phyloP scores from a whole-genome alignment of 768 basidiomycete species.

The Pulveroboletus sp. region DNA sequence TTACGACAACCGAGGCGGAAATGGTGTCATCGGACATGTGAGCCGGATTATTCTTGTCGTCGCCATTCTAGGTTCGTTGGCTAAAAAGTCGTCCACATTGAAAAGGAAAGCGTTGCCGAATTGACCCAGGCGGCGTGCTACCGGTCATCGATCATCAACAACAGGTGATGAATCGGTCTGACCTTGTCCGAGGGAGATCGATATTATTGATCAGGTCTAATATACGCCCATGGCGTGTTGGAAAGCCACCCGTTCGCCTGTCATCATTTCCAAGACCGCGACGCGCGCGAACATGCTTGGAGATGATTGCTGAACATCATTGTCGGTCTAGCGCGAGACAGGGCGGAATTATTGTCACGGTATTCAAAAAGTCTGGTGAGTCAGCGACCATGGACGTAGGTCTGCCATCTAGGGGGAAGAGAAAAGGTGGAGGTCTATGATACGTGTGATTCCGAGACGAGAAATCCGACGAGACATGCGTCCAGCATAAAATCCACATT shows the following conservation, averaged over 20 bases:
- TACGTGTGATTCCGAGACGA: constrained; percentile 63
- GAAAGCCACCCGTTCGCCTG: too few relatives aligned
- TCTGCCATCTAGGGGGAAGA: background rate
- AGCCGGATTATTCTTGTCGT: constrained; percentile 10
- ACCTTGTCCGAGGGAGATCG: too few relatives aligned
- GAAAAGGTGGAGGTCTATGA: constrained; percentile 23
- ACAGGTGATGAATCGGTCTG: too few relatives aligned
- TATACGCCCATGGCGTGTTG: too few relatives aligned
- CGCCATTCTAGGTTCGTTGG: constrained; percentile 5
- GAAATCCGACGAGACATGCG: constrained; percentile 84
- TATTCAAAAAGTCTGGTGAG: background rate
- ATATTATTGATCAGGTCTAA: too few relatives aligned
- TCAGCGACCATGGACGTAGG: background rate
- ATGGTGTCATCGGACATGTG: constrained; percentile 25
- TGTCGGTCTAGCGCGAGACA: too few relatives aligned
- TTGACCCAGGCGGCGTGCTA: too few relatives aligned
- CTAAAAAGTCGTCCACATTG: too few relatives aligned
- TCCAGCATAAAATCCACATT: constrained; percentile 96
- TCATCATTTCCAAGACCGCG: background rate
- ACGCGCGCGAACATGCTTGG: background rate
- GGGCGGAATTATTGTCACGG: background rate
- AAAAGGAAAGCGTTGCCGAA: too few relatives aligned
- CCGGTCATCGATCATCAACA: too few relatives aligned
- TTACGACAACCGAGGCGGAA: constrained; percentile 8
- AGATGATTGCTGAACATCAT: background rate